Evolutionary conservation across 306 rosid genomes (phyloP).

Genomic region (peach (Prunus persica)): DNA sequence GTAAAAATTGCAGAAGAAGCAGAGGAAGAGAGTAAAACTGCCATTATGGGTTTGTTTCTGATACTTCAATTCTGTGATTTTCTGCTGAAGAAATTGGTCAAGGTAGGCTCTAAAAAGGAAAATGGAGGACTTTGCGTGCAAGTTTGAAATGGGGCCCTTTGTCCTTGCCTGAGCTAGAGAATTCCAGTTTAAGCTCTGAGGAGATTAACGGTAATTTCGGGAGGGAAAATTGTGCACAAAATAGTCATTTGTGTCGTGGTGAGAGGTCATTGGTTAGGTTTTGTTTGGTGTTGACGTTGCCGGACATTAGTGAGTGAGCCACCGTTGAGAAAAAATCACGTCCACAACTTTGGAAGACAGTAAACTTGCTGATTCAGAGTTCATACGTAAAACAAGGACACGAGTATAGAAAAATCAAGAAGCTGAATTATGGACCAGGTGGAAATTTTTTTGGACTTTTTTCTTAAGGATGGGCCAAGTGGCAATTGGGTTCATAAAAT

Average conservation of each 20-base stretch:
- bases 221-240: neutral
- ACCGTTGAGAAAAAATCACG: neutral
- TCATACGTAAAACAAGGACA: neutral
- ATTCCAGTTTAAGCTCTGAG: neutral
- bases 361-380: neutral
- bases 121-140: slow-evolving; percentile 40
- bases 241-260: neutral
- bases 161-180: neutral
- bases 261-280: neutral
- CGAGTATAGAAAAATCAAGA: neutral
- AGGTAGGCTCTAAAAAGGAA: neutral
- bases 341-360: neutral
- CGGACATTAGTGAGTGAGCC: neutral
- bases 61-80: neutral
- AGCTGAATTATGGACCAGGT: neutral
- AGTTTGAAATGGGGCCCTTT: slow-evolving; percentile 31
- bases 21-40: slow-evolving; percentile 45
- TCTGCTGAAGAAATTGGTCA: neutral
- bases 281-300: neutral
- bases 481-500: too few species aligned
- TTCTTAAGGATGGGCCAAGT: too few species aligned
- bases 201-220: slow-evolving; percentile 7
- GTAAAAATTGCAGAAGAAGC: slow-evolving; percentile 42
- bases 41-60: slow-evolving; percentile 40
- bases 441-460: too few species aligned